These are phyloP conservation scores for Lachnellula occidentalis DNA, from an alignment of 2,329 filamentous ascomycete genomes.

Conservation along the genomic window DNA sequence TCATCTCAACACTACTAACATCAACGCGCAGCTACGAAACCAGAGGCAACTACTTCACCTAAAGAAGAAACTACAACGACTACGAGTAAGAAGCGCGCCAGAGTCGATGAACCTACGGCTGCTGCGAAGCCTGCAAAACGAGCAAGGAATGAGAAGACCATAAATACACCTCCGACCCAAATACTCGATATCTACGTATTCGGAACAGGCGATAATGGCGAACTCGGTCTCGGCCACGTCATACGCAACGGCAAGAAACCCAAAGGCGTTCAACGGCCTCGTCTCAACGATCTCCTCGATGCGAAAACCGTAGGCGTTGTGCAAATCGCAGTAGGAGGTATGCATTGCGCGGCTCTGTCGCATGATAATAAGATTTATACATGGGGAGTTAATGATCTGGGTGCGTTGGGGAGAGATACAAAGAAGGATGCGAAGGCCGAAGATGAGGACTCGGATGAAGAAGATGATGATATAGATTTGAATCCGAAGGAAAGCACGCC, in stretches of 20 bases:
- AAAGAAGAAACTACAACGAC: not conserved
- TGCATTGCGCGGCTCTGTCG: slow-evolving; percentile 73
- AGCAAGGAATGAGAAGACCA: slow-evolving; percentile 32
- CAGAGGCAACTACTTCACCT: not conserved
- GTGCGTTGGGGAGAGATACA: slow-evolving; percentile 72
- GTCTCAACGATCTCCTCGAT: slow-evolving; percentile 56
- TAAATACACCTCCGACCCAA: slow-evolving; percentile 59
- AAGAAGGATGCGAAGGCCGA: slow-evolving; percentile 57
- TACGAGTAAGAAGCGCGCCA: not conserved
- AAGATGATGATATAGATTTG: slow-evolving; percentile 46
- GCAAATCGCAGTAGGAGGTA: slow-evolving; percentile 71
- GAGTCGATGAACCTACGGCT: not conserved
- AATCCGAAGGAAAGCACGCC: slow-evolving; percentile 48
- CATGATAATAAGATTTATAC: slow-evolving; percentile 74
- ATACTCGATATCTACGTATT: slow-evolving; percentile 72
- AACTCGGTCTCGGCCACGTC: slow-evolving; percentile 70
- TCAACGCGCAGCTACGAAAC: not conserved
- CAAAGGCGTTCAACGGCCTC: slow-evolving; percentile 68
- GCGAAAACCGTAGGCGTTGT: slow-evolving; percentile 59
- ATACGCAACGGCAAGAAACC: slow-evolving; percentile 52
- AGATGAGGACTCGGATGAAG: slow-evolving; percentile 32
- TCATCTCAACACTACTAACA: not conserved
- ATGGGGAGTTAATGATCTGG: slow-evolving; percentile 84
- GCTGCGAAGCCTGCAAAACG: not conserved
- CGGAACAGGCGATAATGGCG: slow-evolving; percentile 70